Evolutionary conservation across 495 filamentous ascomycete genomes (phyloP).

Genomic region (Evansstolkia leycettana): DNA sequence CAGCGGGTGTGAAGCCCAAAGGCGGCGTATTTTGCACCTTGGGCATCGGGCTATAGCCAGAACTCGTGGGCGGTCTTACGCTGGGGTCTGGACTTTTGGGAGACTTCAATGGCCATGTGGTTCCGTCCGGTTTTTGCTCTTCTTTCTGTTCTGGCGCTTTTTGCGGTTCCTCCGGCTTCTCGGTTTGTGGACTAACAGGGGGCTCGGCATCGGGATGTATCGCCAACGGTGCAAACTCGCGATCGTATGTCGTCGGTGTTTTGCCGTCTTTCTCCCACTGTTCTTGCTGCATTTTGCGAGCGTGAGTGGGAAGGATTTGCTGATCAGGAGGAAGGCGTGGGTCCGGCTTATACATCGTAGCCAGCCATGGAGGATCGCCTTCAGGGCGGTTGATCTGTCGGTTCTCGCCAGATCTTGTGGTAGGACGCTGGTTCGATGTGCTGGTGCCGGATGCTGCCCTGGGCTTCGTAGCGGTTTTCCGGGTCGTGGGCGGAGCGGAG

Average conservation of each 20-base stretch:
- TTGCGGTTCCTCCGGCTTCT: conserved; percentile 18
- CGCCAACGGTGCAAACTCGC: conserved; percentile 67
- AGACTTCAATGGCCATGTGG: neutral
- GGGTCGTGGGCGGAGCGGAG: conserved; percentile 25
- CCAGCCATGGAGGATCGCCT: conserved; percentile 92
- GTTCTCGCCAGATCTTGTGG: conserved; percentile 48
- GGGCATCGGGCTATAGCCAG: conserved; percentile 42
- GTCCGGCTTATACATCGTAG: conserved; percentile 90
- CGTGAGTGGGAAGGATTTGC: conserved; percentile 89
- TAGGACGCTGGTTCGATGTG: conserved; percentile 39
- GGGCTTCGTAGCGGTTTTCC: conserved; percentile 22
- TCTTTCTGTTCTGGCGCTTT: conserved; percentile 12
- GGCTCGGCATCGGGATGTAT: conserved; percentile 32
- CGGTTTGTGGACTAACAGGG: conserved; percentile 5
- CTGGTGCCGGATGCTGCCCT: conserved; percentile 27
- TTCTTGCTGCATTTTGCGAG: conserved; percentile 82
- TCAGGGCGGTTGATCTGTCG: conserved; percentile 67
- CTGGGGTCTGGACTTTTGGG: conserved; percentile 22
- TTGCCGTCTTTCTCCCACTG: conserved; percentile 89
- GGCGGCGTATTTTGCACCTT: conserved; percentile 34
- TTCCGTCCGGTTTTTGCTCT: neutral
- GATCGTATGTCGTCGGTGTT: conserved; percentile 68
- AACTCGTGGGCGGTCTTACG: conserved; percentile 24
- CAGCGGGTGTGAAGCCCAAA: conserved; percentile 17
- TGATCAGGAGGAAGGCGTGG: conserved; percentile 89